phyloP scores from a whole-genome alignment of 306 rosid genomes.

The Amphicarpaea edgeworthii region DNA sequence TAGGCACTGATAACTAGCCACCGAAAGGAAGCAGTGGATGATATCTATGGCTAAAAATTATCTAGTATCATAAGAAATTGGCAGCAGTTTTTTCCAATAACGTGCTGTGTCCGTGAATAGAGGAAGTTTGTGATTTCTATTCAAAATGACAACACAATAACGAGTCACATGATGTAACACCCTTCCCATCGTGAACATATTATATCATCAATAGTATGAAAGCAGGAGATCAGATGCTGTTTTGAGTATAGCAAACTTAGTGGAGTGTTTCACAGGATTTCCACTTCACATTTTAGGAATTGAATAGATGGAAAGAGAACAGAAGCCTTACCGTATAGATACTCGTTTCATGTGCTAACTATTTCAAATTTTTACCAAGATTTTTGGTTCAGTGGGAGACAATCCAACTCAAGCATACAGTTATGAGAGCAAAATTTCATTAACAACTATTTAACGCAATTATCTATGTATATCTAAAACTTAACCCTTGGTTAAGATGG shows the following conservation, averaged over 20 bases:
- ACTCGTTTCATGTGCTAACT: too few species aligned
- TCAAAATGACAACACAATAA: constrained; percentile 47
- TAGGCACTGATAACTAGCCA: constrained; percentile 46
- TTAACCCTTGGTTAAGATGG: too few species aligned
- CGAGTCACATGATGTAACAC: constrained; percentile 50
- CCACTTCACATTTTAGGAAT: constrained; percentile 30
- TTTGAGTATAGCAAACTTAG: constrained; percentile 42
- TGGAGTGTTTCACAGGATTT: constrained; percentile 28
- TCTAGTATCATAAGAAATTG: constrained; percentile 12
- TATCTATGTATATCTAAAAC: too few species aligned
- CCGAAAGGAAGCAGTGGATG: constrained; percentile 40
- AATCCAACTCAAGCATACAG: too few species aligned
- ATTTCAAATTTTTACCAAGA: too few species aligned
- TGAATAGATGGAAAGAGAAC: constrained; percentile 12
- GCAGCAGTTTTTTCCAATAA: constrained; percentile 40
- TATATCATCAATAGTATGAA: constrained; percentile 41
- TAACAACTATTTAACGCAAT: too few species aligned
- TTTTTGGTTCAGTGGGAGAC: too few species aligned
- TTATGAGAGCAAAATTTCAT: too few species aligned
- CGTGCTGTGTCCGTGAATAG: constrained; percentile 38
- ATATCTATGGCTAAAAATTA: constrained; percentile 6
- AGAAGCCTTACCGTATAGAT: too few species aligned
- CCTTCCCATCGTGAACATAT: constrained; percentile 33
- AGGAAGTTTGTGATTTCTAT: constrained; percentile 26
- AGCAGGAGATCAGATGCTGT: constrained; percentile 38